These are phyloP conservation scores for Kwoniella sp. DNA, from an alignment of 768 basidiomycete species.

Conservation along the genomic window DNA sequence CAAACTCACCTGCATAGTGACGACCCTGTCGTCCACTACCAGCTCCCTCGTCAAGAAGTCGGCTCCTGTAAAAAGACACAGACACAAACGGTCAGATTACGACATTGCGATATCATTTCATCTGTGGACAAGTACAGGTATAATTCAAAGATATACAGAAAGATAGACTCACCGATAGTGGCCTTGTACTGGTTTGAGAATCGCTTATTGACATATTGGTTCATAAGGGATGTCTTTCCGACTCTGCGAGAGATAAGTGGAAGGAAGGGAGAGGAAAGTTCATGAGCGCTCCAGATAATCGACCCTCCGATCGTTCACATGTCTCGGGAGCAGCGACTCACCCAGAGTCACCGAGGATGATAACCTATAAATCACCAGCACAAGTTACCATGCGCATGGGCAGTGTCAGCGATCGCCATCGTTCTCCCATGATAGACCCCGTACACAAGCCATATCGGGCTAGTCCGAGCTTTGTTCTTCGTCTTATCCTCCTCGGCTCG, in stretches of 20 bases:
- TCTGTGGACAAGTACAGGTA: not conserved
- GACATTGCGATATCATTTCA: not conserved
- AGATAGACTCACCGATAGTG: conserved; percentile 60
- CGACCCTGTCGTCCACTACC: conserved; percentile 95
- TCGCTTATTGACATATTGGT: conserved; percentile 99
- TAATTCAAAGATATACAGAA: too few relatives aligned
- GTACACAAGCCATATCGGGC: too few relatives aligned
- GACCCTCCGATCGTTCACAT: not conserved
- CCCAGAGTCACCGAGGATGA: conserved; percentile 86
- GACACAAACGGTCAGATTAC: too few relatives aligned
- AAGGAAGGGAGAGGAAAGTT: not conserved
- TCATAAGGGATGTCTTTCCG: conserved; percentile 99
- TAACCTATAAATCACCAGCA: conserved; percentile 70
- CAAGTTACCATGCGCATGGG: too few relatives aligned
- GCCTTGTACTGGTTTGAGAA: conserved; percentile 99
- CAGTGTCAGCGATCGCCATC: too few relatives aligned
- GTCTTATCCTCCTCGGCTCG: not conserved
- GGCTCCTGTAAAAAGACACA: conserved; percentile 39
- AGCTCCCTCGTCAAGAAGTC: conserved; percentile 88
- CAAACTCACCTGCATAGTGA: conserved; percentile 89
- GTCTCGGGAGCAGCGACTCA: conserved; percentile 22
- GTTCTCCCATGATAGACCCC: too few relatives aligned
- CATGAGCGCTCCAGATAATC: not conserved
- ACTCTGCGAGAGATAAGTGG: conserved; percentile 63
- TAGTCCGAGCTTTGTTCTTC: conserved; percentile 5